Evolutionary conservation across 1,284 basidiomycete species (phyloP).

Genomic region (Puccinia triticina): DNA sequence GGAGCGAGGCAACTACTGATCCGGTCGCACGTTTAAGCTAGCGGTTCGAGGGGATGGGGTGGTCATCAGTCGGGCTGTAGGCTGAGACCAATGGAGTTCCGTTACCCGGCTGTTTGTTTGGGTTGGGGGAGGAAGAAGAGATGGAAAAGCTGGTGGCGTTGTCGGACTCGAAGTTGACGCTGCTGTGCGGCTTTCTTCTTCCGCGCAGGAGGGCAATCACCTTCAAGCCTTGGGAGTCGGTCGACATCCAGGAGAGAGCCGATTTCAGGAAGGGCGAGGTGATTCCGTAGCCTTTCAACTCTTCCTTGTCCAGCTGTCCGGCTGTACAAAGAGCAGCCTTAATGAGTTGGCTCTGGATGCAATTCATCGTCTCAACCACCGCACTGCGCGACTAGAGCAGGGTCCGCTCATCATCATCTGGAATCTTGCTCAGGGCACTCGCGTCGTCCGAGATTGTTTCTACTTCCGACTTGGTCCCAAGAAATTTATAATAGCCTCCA

Average conservation of each 20-base stretch:
- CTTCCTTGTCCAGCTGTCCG: slow-evolving; percentile 47
- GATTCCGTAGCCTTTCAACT: slow-evolving; percentile 42
- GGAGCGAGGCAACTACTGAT: slow-evolving; percentile 24
- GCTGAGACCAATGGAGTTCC: neutral
- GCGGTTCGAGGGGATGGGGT: neutral
- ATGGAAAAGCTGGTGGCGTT: neutral
- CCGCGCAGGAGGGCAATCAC: slow-evolving; percentile 35
- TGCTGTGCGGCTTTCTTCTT: slow-evolving; percentile 27
- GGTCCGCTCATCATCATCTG: slow-evolving; percentile 47
- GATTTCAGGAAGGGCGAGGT: slow-evolving; percentile 1
- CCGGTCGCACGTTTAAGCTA: neutral
- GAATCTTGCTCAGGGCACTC: slow-evolving; percentile 20
- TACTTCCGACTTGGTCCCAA: slow-evolving; percentile 2
- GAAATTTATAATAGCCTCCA: neutral
- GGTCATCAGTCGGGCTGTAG: neutral
- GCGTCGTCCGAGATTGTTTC: slow-evolving; percentile 42
- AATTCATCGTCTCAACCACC: slow-evolving; percentile 53
- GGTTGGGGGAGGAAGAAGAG: neutral
- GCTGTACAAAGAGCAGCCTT: slow-evolving; percentile 52
- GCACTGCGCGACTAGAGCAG: slow-evolving; percentile 49
- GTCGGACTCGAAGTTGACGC: neutral
- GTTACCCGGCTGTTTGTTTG: neutral
- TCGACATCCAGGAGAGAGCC: slow-evolving; percentile 27
- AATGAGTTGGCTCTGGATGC: slow-evolving; percentile 54
- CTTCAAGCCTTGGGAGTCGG: slow-evolving; percentile 43